A percentile compares a stretch with the other conserved stretches of the same genome.
phyloP scores from a whole-genome alignment of 345 rosid genomes.

The Aurinia saxatilis region DNA sequence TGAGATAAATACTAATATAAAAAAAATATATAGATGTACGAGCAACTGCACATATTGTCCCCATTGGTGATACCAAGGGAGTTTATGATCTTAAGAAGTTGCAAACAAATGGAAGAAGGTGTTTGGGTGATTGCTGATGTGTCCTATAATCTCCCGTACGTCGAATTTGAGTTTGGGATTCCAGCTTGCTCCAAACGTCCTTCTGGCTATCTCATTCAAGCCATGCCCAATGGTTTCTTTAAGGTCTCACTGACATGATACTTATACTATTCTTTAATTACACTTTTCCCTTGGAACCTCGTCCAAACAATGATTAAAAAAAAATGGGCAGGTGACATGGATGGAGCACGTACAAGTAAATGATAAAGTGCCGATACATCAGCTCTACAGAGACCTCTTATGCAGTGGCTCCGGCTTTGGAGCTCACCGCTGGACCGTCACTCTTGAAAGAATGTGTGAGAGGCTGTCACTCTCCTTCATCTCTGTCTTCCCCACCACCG shows the following conservation, averaged over 20 bases:
- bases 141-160: conserved; percentile 36
- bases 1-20: not conserved
- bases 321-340: conserved; percentile 90
- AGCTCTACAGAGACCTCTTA: conserved; percentile 54
- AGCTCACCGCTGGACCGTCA: conserved; percentile 53
- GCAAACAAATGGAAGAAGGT: conserved; percentile 46
- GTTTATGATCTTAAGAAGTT: conserved; percentile 49
- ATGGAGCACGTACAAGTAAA: conserved; percentile 70
- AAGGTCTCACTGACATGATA: conserved; percentile 30
- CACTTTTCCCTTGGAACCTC: no score
- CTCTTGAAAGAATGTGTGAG: conserved; percentile 59
- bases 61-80: conserved; percentile 73
- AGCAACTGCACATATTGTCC: conserved; percentile 63
- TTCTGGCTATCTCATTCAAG: conserved; percentile 75
- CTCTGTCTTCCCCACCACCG: conserved; percentile 8
- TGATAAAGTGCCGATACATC: conserved; percentile 44
- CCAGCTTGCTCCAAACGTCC: conserved; percentile 54
- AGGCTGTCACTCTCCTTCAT: conserved; percentile 30
- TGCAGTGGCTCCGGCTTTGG: conserved; percentile 46
- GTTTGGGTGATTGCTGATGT: conserved; percentile 62
- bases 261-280: not conserved
- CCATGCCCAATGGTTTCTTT: conserved; percentile 45
- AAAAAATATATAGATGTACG: conserved; percentile 44
- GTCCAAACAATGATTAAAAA: not conserved
- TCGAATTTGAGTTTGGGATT: not conserved